A percentile compares a stretch with the other conserved stretches of the same genome.
These are phyloP conservation scores for Lactuca sativa DNA, from an alignment of 129 eudicot genomes.

Conservation along the genomic window DNA sequence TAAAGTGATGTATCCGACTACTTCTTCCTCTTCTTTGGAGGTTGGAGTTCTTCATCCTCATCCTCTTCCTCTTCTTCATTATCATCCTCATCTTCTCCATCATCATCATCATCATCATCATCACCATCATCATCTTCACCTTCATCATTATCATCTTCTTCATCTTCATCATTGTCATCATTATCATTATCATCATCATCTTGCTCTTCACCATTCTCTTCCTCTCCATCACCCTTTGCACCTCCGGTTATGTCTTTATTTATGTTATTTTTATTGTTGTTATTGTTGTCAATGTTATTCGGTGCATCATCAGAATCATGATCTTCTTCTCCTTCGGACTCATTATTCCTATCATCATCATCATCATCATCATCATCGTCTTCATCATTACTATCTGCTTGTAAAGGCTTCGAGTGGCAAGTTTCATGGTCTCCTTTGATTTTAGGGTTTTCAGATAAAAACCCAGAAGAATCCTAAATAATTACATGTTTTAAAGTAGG, in stretches of 20 bases:
- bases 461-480: slow-evolving; percentile 20
- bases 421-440: slow-evolving; percentile 28
- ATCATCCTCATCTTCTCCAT: slow-evolving; percentile 18
- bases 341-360: slow-evolving; percentile 31
- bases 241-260: slow-evolving; percentile 31
- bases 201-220: slow-evolving; percentile 17
- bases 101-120: slow-evolving; percentile 28
- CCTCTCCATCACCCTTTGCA: slow-evolving; percentile 21
- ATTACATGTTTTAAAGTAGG: background rate
- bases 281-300: slow-evolving; percentile 19
- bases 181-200: slow-evolving; percentile 15
- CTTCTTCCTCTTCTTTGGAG: slow-evolving; percentile 65
- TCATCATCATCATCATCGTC: slow-evolving; percentile 29
- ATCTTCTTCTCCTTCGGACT: slow-evolving; percentile 31
- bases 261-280: slow-evolving; percentile 4
- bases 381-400: slow-evolving; percentile 18
- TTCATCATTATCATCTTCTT: slow-evolving; percentile 8
- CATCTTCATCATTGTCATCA: slow-evolving; percentile 27
- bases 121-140: slow-evolving; percentile 31
- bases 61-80: slow-evolving; percentile 47
- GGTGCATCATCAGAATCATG: slow-evolving; percentile 32
- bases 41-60: slow-evolving; percentile 53
- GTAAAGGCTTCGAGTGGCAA: slow-evolving; percentile 23
- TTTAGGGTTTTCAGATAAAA: slow-evolving; percentile 9
- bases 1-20: background rate